Base-by-base conservation (phyloP, 495 filamentous ascomycete species). In the Usnea hakonensis region DNA sequence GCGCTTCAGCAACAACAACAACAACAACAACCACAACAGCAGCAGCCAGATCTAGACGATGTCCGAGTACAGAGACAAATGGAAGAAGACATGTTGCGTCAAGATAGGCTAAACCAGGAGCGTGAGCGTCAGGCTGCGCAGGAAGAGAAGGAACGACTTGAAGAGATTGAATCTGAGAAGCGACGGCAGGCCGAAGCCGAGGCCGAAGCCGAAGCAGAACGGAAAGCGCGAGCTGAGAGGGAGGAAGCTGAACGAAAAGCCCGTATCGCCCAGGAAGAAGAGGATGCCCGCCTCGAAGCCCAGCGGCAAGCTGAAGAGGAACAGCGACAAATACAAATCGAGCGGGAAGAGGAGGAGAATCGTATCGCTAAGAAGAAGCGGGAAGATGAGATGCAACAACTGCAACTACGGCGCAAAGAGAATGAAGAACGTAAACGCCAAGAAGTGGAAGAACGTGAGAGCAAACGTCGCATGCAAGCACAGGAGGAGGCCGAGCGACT, bases 401-500 rank as follows among this genome's bases (percentile, higher is more conserved):
- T 78, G 57, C 78, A 78, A 65, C 73, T 76, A 6, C 66, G 77
- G 16, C 68, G 74, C 37, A 69, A 68, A 32, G 79, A 83, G 60
- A 84, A 87, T 66, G 72, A 79, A 70, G 85, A 88, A 73, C 82
- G 85, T 14, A 69, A 74, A 63, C 77, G 77, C 16, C 71, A 78
- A 17, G 73, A 75, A 33, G 76, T 75, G 60, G 66, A 79, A 56
- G 79, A 79, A 36, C 75, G 75, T 36, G 80, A 81, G 50, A 43
- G 26, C 33, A 38, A 62, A 62, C 64, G 66, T 16, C 64, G 64
- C 9, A 58, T 66, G 37, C 61, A 63, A 41, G 35, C 52, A 40
- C 77, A 76, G 37, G 78, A 83, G 65, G 79, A 81, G 60, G 77
- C 78, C 62, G 83, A 86, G 67, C 76, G 76, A 59, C 80, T 77